A percentile compares a stretch with the other conserved stretches of the same genome.
Evolutionary conservation across 78 protist species (phyloP).

Genomic region (Paulinella micropora): DNA sequence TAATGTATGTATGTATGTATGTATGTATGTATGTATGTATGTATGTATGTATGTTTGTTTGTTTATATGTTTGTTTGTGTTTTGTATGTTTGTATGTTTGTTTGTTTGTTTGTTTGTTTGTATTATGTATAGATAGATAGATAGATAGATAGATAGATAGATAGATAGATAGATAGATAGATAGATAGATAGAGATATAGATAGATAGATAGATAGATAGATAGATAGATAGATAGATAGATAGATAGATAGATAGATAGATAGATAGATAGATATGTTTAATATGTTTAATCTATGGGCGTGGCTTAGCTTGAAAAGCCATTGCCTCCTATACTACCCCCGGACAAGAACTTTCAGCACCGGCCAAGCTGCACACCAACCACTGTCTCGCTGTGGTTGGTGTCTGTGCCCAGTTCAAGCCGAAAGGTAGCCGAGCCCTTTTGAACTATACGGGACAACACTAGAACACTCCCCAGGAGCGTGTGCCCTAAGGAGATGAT

Average conservation of each 20-base stretch:
- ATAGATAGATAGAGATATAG: background rate
- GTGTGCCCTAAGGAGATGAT: no score
- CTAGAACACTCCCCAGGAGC: no score
- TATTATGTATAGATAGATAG: background rate
- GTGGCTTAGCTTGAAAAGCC: no score
- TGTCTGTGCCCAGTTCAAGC: no score
- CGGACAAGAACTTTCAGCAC: no score
- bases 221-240: background rate
- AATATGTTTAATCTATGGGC: no score
- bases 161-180: background rate
- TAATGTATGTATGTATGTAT: background rate
- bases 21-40: background rate
- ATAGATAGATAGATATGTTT: no score
- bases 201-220: background rate
- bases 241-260: background rate
- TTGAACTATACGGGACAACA: no score
- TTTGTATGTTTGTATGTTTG: background rate
- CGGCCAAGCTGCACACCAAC: no score
- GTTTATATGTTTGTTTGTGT: background rate
- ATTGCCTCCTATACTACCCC: no score
- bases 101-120: background rate
- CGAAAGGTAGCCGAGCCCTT: no score
- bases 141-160: background rate
- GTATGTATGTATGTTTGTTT: background rate
- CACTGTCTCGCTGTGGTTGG: no score